Base-by-base conservation (phyloP, 768 basidiomycete species). In the Candolleomyces efflorescens region DNA sequence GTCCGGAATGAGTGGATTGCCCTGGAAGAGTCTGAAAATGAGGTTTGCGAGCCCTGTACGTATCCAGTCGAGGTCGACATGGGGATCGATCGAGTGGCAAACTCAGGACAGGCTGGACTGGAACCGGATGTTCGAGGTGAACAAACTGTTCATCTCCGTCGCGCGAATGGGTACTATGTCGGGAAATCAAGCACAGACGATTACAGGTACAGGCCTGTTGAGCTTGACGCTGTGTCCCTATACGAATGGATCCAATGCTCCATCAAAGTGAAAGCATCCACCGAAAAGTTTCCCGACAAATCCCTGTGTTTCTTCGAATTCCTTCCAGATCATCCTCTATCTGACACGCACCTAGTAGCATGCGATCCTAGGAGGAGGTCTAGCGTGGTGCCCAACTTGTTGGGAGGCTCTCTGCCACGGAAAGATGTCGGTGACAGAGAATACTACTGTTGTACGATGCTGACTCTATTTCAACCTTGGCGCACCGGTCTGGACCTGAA, bases 1-100 rank as follows among this genome's bases (percentile, higher is more conserved):
- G 71, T 73, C 47, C 68, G 69, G 26, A 72, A 74, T 48, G 70
- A 65, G 12, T 27, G 27, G 27, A 4, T 27, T 9, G 27, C 27
- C 3, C 27, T 4, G 3, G 27, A 27, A 4, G 27, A 9, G 27
- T 9, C 9, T 27, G n/a, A n/a, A n/a, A n/a, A n/a, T n/a, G n/a
- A n/a, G n/a, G n/a, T n/a, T n/a, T n/a, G n/a, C n/a, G n/a, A n/a
- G n/a, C n/a, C n/a, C n/a, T n/a, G n/a, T n/a, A n/a, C n/a, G n/a
- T n/a, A n/a, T n/a, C n/a, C n/a, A n/a, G n/a, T n/a, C n/a, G n/a
- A 68, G 54, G 45, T 61, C 65, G 41, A 48, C 22, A 9, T 73
- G 15, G 23, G 23, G 49, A 24, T 7, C 9, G 27, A 36, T 3
- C 18, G 24, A 22, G 18, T 23, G 46, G 13, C 9, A 15, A 18